phyloP scores from a whole-genome alignment of 1,284 basidiomycete genomes.

The Ganoderma lucidum region DNA sequence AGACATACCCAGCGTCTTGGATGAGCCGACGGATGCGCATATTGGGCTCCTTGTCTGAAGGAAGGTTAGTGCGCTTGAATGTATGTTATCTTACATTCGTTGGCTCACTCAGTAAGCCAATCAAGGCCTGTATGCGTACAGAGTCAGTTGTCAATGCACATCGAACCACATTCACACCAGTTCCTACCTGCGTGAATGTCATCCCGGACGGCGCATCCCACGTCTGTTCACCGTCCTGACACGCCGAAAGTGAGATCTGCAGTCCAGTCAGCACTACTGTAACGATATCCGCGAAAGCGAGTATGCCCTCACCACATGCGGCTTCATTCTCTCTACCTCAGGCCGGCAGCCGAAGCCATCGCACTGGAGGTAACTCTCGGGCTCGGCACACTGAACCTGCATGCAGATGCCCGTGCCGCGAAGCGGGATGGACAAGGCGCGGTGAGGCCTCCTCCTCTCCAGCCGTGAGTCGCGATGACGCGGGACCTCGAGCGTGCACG shows the following conservation, averaged over 20 bases:
- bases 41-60: neutral
- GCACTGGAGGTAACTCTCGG: neutral
- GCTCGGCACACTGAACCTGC: neutral
- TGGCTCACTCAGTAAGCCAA: slow-evolving; percentile 1
- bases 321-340: neutral
- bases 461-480: neutral
- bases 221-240: slow-evolving; percentile 12
- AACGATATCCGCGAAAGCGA: neutral
- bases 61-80: neutral
- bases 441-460: slow-evolving; percentile 4
- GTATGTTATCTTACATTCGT: neutral
- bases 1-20: neutral
- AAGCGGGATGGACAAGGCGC: slow-evolving; percentile 11
- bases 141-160: neutral
- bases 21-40: slow-evolving; percentile 8
- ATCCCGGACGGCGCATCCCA: slow-evolving; percentile 2
- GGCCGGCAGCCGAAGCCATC: slow-evolving; percentile 5
- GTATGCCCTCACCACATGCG: slow-evolving; percentile 6
- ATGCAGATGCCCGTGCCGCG: neutral
- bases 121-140: slow-evolving; percentile 8
- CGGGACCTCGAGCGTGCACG: slow-evolving; percentile 5
- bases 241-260: slow-evolving; percentile 15
- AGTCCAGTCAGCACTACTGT: neutral
- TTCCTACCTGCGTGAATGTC: slow-evolving; percentile 17
- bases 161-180: no score